Evolutionary conservation across 2,329 filamentous ascomycete genomes (phyloP).

Genomic region (Aaosphaeria pasadenensis): DNA sequence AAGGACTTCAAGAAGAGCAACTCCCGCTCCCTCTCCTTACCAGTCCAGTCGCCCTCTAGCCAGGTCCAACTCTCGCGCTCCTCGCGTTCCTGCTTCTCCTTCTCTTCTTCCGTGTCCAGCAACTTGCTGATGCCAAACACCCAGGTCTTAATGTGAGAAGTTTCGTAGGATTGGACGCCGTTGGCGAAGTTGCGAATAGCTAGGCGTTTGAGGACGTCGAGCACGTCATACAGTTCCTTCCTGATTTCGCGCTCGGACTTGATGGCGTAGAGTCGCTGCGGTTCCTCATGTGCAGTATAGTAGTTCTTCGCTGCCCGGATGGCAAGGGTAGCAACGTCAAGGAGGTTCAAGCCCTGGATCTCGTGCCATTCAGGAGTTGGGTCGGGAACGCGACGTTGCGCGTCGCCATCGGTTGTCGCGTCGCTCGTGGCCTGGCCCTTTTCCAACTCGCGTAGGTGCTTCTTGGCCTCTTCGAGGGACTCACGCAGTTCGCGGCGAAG

Average conservation of each 20-base stretch:
- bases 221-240: slow-evolving; percentile 76
- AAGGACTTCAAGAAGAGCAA: slow-evolving; percentile 78
- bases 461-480: slow-evolving; percentile 66
- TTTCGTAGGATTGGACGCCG: slow-evolving; percentile 76
- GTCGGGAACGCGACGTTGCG: slow-evolving; percentile 11
- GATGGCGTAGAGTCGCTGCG: slow-evolving; percentile 80
- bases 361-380: slow-evolving; percentile 70
- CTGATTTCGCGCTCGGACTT: slow-evolving; percentile 84
- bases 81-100: slow-evolving; percentile 70
- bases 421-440: slow-evolving; percentile 23
- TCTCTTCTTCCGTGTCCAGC: slow-evolving; percentile 70
- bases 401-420: slow-evolving; percentile 3
- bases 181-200: slow-evolving; percentile 81
- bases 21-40: slow-evolving; percentile 75
- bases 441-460: slow-evolving; percentile 62
- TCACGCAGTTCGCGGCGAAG: slow-evolving; percentile 69
- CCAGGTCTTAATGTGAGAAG: slow-evolving; percentile 74
- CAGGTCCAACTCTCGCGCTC: slow-evolving; percentile 77
- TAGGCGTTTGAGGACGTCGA: slow-evolving; percentile 91
- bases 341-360: slow-evolving; percentile 84
- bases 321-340: slow-evolving; percentile 91
- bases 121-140: slow-evolving; percentile 74
- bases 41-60: slow-evolving; percentile 70
- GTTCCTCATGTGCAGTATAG: slow-evolving; percentile 88
- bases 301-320: slow-evolving; percentile 95